Conservation (phyloP, 2,329 filamentous ascomycete genomes). For the Cladophialophora yegresii region DNA sequence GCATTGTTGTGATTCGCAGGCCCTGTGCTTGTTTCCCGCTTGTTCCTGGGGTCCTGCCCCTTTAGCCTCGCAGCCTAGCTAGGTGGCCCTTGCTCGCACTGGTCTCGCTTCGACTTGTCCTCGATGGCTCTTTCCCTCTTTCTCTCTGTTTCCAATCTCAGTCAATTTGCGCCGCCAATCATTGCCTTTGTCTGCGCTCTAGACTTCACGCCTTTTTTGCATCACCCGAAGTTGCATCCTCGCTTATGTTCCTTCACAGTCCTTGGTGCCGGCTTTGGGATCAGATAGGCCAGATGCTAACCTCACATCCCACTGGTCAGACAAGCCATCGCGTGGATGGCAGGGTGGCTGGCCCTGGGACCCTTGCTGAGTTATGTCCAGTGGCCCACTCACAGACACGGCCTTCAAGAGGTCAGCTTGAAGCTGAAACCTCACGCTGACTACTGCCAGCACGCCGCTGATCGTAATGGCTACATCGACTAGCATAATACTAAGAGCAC, state of each 20-base stretch:
- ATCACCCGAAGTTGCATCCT: slow-evolving; percentile 27
- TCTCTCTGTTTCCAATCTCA: slow-evolving; percentile 15
- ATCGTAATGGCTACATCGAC: slow-evolving; percentile 12
- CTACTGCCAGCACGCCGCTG: slow-evolving; percentile 13
- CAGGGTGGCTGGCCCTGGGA: slow-evolving; percentile 16
- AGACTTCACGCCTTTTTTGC: slow-evolving; percentile 12
- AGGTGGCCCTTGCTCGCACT: background rate
- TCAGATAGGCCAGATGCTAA: slow-evolving; percentile 26
- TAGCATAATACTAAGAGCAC: slow-evolving; percentile 9
- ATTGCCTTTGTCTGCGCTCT: slow-evolving; percentile 10
- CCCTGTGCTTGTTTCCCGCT: background rate
- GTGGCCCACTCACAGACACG: slow-evolving; percentile 23
- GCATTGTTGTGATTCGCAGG: background rate
- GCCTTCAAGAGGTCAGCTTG: slow-evolving; percentile 25
- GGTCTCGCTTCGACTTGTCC: background rate
- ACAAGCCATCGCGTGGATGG: slow-evolving; percentile 27
- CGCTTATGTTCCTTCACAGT: slow-evolving; percentile 25
- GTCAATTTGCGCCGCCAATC: slow-evolving; percentile 31
- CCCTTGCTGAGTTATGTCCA: slow-evolving; percentile 14
- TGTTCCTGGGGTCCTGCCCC: background rate
- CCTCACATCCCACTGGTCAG: slow-evolving; percentile 28
- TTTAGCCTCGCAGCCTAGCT: background rate
- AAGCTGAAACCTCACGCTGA: slow-evolving; percentile 33
- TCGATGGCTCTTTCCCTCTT: slow-evolving; percentile 14
- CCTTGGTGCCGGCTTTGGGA: slow-evolving; percentile 16